Percentiles rank a stretch among this genome's conserved stretches.
These are phyloP conservation scores for Davidsoniella neocaledoniae DNA, from an alignment of 2,329 filamentous ascomycete genomes.

Conservation along the genomic window DNA sequence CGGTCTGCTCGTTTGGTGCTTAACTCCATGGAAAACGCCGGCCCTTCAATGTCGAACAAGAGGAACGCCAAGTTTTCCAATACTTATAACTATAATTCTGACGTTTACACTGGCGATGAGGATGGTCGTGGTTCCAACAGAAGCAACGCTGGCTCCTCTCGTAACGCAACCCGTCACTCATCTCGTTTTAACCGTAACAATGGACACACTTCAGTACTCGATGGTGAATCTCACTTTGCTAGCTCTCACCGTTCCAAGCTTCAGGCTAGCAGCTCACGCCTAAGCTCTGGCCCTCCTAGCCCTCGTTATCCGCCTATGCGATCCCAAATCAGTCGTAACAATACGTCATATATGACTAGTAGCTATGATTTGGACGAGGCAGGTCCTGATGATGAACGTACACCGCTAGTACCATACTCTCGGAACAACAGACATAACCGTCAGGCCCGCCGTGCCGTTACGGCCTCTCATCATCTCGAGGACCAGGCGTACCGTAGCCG, in stretches of 20 bases:
- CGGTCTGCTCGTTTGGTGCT: constrained; percentile 42
- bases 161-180: constrained; percentile 57
- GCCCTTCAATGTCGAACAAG: constrained; percentile 34
- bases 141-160: constrained; percentile 42
- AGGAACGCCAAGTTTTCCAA: constrained; percentile 95
- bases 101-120: constrained; percentile 40
- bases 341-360: constrained; percentile 41
- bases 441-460: constrained; percentile 32
- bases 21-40: constrained; percentile 44
- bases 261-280: constrained; percentile 36
- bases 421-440: constrained; percentile 28
- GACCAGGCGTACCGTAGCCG: constrained; percentile 49
- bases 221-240: constrained; percentile 64
- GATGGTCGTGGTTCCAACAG: constrained; percentile 47
- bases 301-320: constrained; percentile 35
- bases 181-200: constrained; percentile 53
- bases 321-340: constrained; percentile 24
- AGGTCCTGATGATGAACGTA: constrained; percentile 71
- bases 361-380: constrained; percentile 69
- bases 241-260: constrained; percentile 48
- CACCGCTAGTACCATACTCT: constrained; percentile 52
- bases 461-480: constrained; percentile 53
- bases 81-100: constrained; percentile 47
- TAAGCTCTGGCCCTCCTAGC: constrained; percentile 53
- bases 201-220: constrained; percentile 53